These are phyloP conservation scores for Cordia subcordata DNA, from an alignment of 257 asterid genomes.

Conservation along the genomic window DNA sequence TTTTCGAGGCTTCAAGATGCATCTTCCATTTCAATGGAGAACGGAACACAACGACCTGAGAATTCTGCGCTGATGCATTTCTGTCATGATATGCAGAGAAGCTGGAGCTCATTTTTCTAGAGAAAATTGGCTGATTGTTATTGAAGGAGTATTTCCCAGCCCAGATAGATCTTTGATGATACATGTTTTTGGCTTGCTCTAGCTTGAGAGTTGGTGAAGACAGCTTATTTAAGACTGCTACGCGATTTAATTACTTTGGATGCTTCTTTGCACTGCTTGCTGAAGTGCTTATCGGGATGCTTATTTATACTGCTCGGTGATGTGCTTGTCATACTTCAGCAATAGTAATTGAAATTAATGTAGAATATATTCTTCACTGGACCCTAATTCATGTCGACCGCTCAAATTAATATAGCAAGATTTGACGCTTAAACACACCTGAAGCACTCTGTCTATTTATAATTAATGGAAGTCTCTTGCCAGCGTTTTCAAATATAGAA, in stretches of 20 bases:
- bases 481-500: too few relatives aligned
- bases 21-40: constrained; percentile 49
- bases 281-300: not conserved
- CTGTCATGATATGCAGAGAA: constrained; percentile 25
- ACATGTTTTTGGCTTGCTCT: constrained; percentile 10
- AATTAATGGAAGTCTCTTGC: too few relatives aligned
- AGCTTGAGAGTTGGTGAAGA: constrained; percentile 1
- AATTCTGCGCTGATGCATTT: constrained; percentile 19
- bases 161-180: constrained; percentile 1
- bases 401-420: not conserved
- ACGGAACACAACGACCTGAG: constrained; percentile 44
- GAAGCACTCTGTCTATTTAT: too few relatives aligned
- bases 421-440: too few relatives aligned
- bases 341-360: not conserved
- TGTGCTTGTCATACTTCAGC: not conserved
- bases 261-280: not conserved
- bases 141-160: not conserved
- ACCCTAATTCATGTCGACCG: constrained; percentile 17
- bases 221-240: too few relatives aligned
- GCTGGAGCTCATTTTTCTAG: constrained; percentile 35
- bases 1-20: constrained; percentile 49
- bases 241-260: too few relatives aligned
- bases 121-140: not conserved
- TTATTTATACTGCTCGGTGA: constrained; percentile 22
- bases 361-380: constrained; percentile 41